Evolutionary conservation across 2,329 filamentous ascomycete species (phyloP).

Genomic region (Cercospora canescens): DNA sequence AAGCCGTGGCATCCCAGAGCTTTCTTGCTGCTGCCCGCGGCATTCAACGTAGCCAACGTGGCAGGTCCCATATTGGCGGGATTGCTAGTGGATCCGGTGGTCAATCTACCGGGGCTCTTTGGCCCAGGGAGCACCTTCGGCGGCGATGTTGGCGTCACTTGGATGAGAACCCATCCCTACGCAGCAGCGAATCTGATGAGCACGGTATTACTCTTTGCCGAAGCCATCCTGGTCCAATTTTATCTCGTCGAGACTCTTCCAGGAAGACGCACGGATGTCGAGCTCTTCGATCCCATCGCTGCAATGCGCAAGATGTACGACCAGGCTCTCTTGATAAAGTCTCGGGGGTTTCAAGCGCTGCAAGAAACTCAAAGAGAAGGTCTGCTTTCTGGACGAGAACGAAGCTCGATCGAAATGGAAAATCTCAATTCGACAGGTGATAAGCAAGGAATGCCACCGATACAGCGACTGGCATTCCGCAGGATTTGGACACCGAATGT

Average conservation of each 20-base stretch:
- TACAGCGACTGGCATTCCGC: slow-evolving; percentile 46
- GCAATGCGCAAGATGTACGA: slow-evolving; percentile 23
- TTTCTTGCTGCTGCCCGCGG: slow-evolving; percentile 42
- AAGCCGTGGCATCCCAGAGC: slow-evolving; percentile 44
- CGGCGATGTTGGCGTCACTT: slow-evolving; percentile 55
- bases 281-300: slow-evolving; percentile 29
- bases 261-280: slow-evolving; percentile 29
- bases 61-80: slow-evolving; percentile 58
- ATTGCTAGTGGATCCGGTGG: slow-evolving; percentile 61
- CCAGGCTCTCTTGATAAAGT: slow-evolving; percentile 25
- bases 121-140: slow-evolving; percentile 57
- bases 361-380: slow-evolving; percentile 33
- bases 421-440: slow-evolving; percentile 38
- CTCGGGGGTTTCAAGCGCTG: slow-evolving; percentile 32
- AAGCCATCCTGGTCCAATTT: slow-evolving; percentile 57
- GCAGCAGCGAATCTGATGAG: slow-evolving; percentile 64
- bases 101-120: slow-evolving; percentile 58
- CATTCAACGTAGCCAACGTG: slow-evolving; percentile 45
- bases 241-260: slow-evolving; percentile 58
- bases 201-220: slow-evolving; percentile 55
- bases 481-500: slow-evolving; percentile 57
- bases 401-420: slow-evolving; percentile 34
- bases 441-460: slow-evolving; percentile 38
- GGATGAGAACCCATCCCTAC: slow-evolving; percentile 64
- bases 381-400: slow-evolving; percentile 33